Base-by-base conservation (phyloP, 441 rosid species). In the Arabidopsis hybrid region DNA sequence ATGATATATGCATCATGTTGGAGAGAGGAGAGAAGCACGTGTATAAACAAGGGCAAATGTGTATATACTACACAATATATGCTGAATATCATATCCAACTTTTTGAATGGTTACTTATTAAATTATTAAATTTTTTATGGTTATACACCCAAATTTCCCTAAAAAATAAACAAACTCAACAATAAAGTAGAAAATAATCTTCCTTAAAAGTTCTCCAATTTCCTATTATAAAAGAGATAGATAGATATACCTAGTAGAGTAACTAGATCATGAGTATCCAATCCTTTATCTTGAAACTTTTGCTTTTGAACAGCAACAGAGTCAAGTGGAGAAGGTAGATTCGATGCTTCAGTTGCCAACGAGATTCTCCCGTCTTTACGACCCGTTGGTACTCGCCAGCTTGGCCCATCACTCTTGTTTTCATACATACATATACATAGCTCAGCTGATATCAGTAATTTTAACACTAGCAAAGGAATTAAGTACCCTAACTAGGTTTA, bases 331-430 rank as follows among this genome's bases (percentile, higher is more conserved):
- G 91, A 84, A 17, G 95, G 95, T 67, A 85, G 84, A 69, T 63
- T 85, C 26, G 87, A 53, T 36, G 80, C 86, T 66, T 87, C 84
- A 9, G 89, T 79, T 8, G 88, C 78, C 53, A 62, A 73, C 21
- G 92, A 89, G 16, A 85, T 64, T 65, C 85, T 86, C 13, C 95
- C 93, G 65, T 91, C 95, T 86, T 88, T 89, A 77, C 93, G 78
- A 3, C 97, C 92, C 7, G 93, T 89, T 34, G 93, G 93, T 31
- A 90, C 92, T 60, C 73, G 4, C 95, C 93, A 91, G 59, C 85
- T 86, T 62, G 91, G 93, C 3, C 92, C 97, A 34, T 73, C 81
- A 60, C 85, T 91, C 95, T 88, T 66, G 16, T 67, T 21, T 14
- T 16, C 60, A 55, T 62, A 56, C 34, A 21, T 21, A 18, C 7